Base-by-base conservation (phyloP, 257 asterid species). In the Capsicum chinense region DNA sequence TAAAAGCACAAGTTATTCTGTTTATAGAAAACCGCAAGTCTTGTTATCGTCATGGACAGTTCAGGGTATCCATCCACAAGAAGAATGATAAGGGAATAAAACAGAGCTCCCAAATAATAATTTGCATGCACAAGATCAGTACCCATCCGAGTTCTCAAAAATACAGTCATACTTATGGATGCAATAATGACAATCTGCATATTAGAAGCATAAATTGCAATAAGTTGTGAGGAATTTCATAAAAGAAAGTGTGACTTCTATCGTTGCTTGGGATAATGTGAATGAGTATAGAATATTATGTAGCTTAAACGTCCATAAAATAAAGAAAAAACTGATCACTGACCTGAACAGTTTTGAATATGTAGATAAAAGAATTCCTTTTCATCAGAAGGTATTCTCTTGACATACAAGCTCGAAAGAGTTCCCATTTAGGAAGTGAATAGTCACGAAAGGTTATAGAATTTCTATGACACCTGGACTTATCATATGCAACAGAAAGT, bases 11-110 rank as follows among this genome's bases (percentile, higher is more conserved):
- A 78, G 56, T 91, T 90, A 47, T 90, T 89, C 62, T 91, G 94
- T 79, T 89, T 91, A 86, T 90, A 90, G 86, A 91, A 91, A 87
- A 89, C 90, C 33, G 87, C 68, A 39, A 91, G 93, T 66, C 90
- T 88, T 48, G 85, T 69, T 79, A 89, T 89, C 6, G 93, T 90
- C 90, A 91, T 84, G 12, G 87, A 87, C 48, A 91, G 87, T 85
- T 91, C 93, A 0, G 94, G 92, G 26, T 84, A 83, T 62, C 91
- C 94, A 83, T 91, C 93, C 79, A 91, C 85, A n/a, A 91, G 85
- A 76, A 91, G 84, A 80, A 90, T 85, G 71, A 89, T 58, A 66
- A 91, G 86, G 42, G 90, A 80, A 78, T 70, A 91, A 84, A 87
- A 91, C 4, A 89, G 84, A 62, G 94, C 93, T 57, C 93, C 94